phyloP scores from a whole-genome alignment of 1,284 basidiomycete species.

The Austroboletus rostrupii region DNA sequence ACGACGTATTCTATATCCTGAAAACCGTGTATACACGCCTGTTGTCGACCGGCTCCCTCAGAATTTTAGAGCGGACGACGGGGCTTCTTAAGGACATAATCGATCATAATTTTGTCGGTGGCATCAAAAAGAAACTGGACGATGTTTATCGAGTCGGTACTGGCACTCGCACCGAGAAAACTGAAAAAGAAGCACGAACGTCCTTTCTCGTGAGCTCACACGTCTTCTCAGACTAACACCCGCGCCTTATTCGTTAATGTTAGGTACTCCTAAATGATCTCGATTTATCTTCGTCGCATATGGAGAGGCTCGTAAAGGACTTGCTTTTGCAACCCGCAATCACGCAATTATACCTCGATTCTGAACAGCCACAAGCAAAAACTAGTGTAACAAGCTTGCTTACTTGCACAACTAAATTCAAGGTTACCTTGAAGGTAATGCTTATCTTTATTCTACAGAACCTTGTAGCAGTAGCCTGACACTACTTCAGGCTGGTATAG shows the following conservation, averaged over 20 bases:
- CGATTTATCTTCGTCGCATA: conserved; percentile 81
- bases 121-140: conserved; percentile 81
- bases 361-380: conserved; percentile 51
- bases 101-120: conserved; percentile 75
- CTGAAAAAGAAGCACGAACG: conserved; percentile 72
- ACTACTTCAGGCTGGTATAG: conserved; percentile 68
- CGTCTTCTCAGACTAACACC: neutral
- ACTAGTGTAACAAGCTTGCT: conserved; percentile 48
- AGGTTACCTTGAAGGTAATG: conserved; percentile 64
- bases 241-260: conserved; percentile 3
- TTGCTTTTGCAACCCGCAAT: conserved; percentile 55
- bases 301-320: conserved; percentile 78
- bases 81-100: conserved; percentile 68
- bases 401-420: conserved; percentile 59
- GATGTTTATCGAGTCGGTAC: conserved; percentile 70
- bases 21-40: conserved; percentile 78
- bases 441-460: neutral
- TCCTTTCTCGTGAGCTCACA: conserved; percentile 71
- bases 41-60: conserved; percentile 67
- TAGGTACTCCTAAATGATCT: conserved; percentile 88
- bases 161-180: conserved; percentile 59
- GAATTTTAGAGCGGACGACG: conserved; percentile 55
- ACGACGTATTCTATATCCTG: conserved; percentile 92
- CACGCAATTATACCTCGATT: conserved; percentile 64
- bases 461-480: conserved; percentile 1